A percentile compares a stretch with the other conserved stretches of the same genome.
Conservation (phyloP, 1,284 basidiomycete genomes). For the Neonothopanus nambi region DNA sequence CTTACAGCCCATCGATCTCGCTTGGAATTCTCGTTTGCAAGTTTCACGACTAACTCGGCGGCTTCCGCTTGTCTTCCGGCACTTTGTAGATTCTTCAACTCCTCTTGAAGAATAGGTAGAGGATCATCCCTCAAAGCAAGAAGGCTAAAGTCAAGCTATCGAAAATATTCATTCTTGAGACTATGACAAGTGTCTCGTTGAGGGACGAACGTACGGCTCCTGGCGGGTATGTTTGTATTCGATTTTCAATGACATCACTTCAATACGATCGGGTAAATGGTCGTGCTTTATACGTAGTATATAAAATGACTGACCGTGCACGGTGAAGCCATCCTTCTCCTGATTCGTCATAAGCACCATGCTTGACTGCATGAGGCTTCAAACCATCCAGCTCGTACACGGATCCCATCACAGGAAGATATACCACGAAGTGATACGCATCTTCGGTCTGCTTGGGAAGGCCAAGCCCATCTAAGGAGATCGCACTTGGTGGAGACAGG, state of each 20-base stretch:
- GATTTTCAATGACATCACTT: constrained; percentile 79
- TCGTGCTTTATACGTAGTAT: not conserved
- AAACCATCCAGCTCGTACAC: constrained; percentile 93
- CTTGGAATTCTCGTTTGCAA: constrained; percentile 79
- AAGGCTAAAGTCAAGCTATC: constrained; percentile 87
- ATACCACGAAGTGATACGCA: constrained; percentile 93
- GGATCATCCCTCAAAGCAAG: constrained; percentile 83
- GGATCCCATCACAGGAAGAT: constrained; percentile 78
- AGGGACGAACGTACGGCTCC: constrained; percentile 63
- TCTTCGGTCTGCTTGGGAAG: constrained; percentile 77
- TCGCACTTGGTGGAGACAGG: constrained; percentile 83
- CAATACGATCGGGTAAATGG: not conserved
- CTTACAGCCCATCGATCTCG: constrained; percentile 80
- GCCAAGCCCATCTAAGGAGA: constrained; percentile 76
- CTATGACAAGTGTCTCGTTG: constrained; percentile 14
- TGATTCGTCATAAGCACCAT: constrained; percentile 64
- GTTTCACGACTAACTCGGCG: constrained; percentile 56
- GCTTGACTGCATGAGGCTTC: constrained; percentile 75
- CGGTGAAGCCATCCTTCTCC: constrained; percentile 81
- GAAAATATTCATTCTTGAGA: constrained; percentile 13
- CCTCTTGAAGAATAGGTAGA: constrained; percentile 62
- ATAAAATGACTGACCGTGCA: constrained; percentile 60
- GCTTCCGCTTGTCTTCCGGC: constrained; percentile 46
- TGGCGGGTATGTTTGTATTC: constrained; percentile 85
- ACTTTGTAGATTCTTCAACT: constrained; percentile 50